phyloP scores from a whole-genome alignment of 805 yeast species.

The Metschnikowia hibisci region DNA sequence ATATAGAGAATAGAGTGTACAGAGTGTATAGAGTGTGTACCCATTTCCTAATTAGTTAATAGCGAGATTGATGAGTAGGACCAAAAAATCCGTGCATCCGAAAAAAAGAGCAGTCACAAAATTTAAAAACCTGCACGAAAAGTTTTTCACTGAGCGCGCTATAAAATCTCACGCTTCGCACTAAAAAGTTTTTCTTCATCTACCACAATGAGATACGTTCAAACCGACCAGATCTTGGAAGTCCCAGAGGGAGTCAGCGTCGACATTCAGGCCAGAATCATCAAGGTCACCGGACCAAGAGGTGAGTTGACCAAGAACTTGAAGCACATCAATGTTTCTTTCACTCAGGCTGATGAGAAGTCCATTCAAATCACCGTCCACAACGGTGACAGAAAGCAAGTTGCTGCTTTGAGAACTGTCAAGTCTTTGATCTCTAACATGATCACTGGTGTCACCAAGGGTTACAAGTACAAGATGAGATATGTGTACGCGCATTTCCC shows the following conservation, averaged over 20 bases:
- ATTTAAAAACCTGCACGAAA: constrained; percentile 4
- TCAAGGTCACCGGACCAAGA: constrained; percentile 96
- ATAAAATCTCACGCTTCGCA: constrained; percentile 20
- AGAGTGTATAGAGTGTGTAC: no score
- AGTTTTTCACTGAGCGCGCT: constrained; percentile 5
- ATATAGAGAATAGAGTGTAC: no score
- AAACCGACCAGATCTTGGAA: constrained; percentile 77
- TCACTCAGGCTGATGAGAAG: constrained; percentile 68
- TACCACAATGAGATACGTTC: constrained; percentile 68
- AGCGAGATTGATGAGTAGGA: no score
- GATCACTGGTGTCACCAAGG: constrained; percentile 98
- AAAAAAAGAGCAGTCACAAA: constrained; percentile 9
- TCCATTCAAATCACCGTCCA: constrained; percentile 87
- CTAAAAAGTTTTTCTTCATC: constrained; percentile 51
- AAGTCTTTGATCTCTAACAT: constrained; percentile 91
- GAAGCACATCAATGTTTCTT: constrained; percentile 92
- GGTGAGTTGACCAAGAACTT: constrained; percentile 88
- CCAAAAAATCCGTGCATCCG: constrained; percentile 1
- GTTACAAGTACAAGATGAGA: constrained; percentile 99
- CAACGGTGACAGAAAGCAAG: constrained; percentile 99
- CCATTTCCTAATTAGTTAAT: no score
- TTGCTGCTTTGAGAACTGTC: constrained; percentile 98
- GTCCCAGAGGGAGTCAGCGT: constrained; percentile 92
- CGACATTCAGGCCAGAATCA: constrained; percentile 82
- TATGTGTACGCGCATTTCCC: constrained; percentile 99